phyloP scores from a whole-genome alignment of 768 basidiomycete species.

The Panaeolus papilionaceus region DNA sequence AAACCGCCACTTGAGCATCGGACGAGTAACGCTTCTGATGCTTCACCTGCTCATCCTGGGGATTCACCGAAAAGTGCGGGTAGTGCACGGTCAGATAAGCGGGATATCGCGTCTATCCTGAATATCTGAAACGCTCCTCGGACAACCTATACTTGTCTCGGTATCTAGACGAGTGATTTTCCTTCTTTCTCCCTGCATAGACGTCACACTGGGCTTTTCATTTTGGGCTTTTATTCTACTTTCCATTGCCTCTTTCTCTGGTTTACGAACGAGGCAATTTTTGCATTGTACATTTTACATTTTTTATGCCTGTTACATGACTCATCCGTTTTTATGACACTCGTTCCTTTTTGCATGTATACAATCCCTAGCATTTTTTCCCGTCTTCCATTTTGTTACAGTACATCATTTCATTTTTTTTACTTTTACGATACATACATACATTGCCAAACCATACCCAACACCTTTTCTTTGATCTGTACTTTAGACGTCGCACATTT shows the following conservation, averaged over 20 bases:
- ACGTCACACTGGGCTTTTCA: background rate
- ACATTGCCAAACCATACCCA: background rate
- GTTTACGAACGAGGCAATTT: background rate
- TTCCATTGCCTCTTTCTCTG: background rate
- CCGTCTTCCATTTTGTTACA: background rate
- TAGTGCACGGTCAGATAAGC: conserved; percentile 28
- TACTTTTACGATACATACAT: background rate
- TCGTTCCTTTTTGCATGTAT: conserved; percentile 3
- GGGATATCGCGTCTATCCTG: conserved; percentile 33
- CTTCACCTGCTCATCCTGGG: conserved; percentile 9
- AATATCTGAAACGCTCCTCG: conserved; percentile 21
- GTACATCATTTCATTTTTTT: background rate
- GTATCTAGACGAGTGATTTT: background rate
- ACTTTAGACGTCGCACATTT: too few species aligned
- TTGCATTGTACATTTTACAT: conserved; percentile 19
- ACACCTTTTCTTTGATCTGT: background rate
- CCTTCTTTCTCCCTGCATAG: background rate
- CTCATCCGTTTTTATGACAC: background rate
- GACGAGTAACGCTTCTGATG: conserved; percentile 15
- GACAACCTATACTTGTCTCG: background rate
- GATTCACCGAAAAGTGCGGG: conserved; percentile 12
- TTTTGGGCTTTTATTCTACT: background rate
- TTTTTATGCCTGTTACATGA: background rate
- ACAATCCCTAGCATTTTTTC: background rate
- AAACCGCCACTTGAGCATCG: conserved; percentile 3